Evolutionary conservation across 139 green algal species (phyloP).

Genomic region (Marvania coccoides): DNA sequence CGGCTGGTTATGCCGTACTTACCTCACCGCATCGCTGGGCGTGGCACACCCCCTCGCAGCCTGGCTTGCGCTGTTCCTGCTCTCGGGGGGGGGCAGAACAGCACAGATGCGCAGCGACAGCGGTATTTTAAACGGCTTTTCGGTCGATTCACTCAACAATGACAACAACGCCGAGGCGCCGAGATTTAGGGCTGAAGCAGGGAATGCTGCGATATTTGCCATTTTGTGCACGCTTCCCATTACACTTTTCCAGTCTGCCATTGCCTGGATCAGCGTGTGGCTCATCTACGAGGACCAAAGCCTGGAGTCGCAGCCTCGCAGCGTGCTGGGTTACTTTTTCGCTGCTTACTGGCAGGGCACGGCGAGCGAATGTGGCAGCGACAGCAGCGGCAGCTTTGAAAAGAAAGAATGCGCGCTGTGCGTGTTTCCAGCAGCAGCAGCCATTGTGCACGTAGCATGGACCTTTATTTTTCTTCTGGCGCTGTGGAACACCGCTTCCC

Average conservation of each 20-base stretch:
- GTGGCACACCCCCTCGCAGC: constrained; percentile 13
- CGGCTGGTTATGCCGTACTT: constrained; percentile 25
- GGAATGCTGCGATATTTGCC: not conserved
- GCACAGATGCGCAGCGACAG: not conserved
- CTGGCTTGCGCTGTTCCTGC: constrained; percentile 12
- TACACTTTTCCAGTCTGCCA: not conserved
- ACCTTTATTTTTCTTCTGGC: not conserved
- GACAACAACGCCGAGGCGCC: not conserved
- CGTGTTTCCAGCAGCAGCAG: constrained; percentile 18
- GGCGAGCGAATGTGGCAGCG: constrained; percentile 8
- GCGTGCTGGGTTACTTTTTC: constrained; percentile 24
- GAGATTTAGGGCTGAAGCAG: not conserved
- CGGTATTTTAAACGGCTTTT: not conserved
- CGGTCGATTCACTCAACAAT: not conserved
- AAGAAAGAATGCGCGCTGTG: constrained; percentile 8
- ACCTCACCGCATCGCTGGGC: constrained; percentile 15
- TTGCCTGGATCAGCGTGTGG: constrained; percentile 18
- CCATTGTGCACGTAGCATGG: constrained; percentile 6
- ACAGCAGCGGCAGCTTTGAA: not conserved
- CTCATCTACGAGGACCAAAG: not conserved
- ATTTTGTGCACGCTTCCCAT: constrained; percentile 3
- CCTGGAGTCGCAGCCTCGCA: constrained; percentile 5
- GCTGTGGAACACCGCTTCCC: not conserved
- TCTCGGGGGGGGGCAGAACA: not conserved
- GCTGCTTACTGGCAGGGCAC: constrained; percentile 14